Evolutionary conservation across 345 rosid genomes (phyloP).

Genomic region (Nasturtium officinale): DNA sequence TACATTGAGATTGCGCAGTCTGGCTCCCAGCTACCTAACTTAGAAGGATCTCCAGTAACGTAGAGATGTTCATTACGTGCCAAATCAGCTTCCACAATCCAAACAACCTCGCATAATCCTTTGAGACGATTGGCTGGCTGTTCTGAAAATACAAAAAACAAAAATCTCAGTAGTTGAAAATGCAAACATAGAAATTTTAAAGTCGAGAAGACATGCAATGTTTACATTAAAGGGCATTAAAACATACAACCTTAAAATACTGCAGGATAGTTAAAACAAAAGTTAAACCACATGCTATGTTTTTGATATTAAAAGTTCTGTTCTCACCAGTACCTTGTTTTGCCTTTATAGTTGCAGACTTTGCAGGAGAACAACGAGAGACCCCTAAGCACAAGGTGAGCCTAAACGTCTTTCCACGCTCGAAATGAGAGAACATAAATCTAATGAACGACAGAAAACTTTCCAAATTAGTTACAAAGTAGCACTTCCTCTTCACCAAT

Average conservation of each 20-base stretch:
- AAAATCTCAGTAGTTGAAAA: background rate
- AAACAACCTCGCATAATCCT: constrained; percentile 65
- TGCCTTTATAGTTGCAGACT: constrained; percentile 47
- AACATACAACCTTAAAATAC: constrained; percentile 2
- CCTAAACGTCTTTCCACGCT: constrained; percentile 46
- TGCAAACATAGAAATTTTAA: background rate
- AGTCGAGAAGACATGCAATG: too few relatives aligned
- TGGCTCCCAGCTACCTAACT: constrained; percentile 86
- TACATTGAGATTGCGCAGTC: constrained; percentile 70
- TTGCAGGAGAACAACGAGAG: constrained; percentile 37
- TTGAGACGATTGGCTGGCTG: constrained; percentile 45
- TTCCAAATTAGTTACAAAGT: constrained; percentile 22
- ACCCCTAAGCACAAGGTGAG: constrained; percentile 53
- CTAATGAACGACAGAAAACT: constrained; percentile 45
- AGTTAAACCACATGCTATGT: background rate
- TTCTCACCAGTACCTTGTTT: constrained; percentile 55
- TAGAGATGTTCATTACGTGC: constrained; percentile 63
- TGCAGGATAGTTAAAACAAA: background rate
- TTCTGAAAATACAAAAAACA: constrained; percentile 55
- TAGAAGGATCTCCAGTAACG: constrained; percentile 72
- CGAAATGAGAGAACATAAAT: constrained; percentile 50
- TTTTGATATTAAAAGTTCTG: background rate
- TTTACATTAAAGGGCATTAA: too few relatives aligned
- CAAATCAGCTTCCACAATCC: constrained; percentile 82
- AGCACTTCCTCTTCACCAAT: constrained; percentile 1